Evolutionary conservation across 495 filamentous ascomycete species (phyloP).

Genomic region (Aspergillus coremiiformis): DNA sequence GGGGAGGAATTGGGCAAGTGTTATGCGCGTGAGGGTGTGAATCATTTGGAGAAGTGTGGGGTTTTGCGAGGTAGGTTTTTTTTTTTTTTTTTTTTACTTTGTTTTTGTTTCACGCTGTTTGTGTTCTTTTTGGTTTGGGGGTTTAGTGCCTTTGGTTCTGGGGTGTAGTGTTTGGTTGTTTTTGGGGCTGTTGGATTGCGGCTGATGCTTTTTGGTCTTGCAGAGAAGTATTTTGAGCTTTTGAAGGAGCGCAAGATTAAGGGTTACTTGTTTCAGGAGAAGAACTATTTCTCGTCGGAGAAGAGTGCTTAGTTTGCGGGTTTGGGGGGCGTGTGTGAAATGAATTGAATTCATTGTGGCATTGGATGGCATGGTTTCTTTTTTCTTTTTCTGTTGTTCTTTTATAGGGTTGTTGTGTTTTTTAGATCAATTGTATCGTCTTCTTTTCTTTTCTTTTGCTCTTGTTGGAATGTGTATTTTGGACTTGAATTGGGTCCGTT

Average conservation of each 20-base stretch:
- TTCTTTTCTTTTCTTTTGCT: constrained; percentile 1
- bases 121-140: background rate
- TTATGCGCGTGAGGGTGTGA: constrained; percentile 88
- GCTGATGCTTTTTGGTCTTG: constrained; percentile 1
- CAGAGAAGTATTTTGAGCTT: constrained; percentile 90
- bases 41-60: constrained; percentile 96
- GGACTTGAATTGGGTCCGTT: background rate
- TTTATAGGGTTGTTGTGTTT: constrained; percentile 4
- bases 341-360: background rate
- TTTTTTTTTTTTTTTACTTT: constrained; percentile 2
- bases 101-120: background rate
- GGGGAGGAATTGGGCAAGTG: constrained; percentile 94
- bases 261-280: constrained; percentile 87
- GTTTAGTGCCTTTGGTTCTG: no score
- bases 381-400: constrained; percentile 12
- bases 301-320: background rate
- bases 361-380: constrained; percentile 4
- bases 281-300: constrained; percentile 59
- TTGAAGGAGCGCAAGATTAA: constrained; percentile 75
- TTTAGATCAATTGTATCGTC: constrained; percentile 3
- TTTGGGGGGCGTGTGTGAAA: background rate
- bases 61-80: constrained; percentile 64
- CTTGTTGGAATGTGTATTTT: background rate
- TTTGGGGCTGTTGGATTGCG: background rate
- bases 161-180: background rate